phyloP scores from a whole-genome alignment of 192 early-diverging fungal species.

The Umbelopsis sp. region DNA sequence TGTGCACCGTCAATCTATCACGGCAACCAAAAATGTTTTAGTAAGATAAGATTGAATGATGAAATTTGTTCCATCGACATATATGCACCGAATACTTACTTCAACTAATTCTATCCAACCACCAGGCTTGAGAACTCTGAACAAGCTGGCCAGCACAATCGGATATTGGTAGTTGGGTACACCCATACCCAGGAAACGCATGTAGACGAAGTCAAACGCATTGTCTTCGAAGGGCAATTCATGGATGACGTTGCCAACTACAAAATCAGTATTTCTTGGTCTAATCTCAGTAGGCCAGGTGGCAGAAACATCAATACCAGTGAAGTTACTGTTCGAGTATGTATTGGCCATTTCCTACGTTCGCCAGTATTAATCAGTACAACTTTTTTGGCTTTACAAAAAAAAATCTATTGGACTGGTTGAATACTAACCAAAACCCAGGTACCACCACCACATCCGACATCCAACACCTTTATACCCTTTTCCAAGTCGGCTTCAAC shows the following conservation, averaged over 20 bases:
- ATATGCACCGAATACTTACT: not conserved
- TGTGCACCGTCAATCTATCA: not conserved
- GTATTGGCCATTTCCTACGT: slow-evolving; percentile 29
- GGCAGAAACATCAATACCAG: slow-evolving; percentile 28
- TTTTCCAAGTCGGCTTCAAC: slow-evolving; percentile 13
- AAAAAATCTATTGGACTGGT: not conserved
- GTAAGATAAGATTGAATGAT: too few relatives aligned
- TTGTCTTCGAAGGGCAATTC: slow-evolving; percentile 33
- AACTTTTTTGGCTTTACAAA: not conserved
- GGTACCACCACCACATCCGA: slow-evolving; percentile 32
- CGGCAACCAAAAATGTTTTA: too few relatives aligned
- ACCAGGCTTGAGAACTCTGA: slow-evolving; percentile 28
- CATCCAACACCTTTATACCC: slow-evolving; percentile 27
- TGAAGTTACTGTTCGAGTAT: slow-evolving; percentile 17
- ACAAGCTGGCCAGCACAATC: slow-evolving; percentile 4
- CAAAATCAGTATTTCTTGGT: slow-evolving; percentile 23
- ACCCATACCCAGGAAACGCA: slow-evolving; percentile 23
- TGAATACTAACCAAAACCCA: slow-evolving; percentile 17
- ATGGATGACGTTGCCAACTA: slow-evolving; percentile 24
- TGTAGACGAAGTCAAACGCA: slow-evolving; percentile 27
- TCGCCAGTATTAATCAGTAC: not conserved
- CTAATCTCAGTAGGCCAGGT: slow-evolving; percentile 18
- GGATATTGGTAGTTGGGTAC: slow-evolving; percentile 19
- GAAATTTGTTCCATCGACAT: too few relatives aligned
- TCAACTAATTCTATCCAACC: slow-evolving; percentile 29